Conservation (phyloP, 208 protist genomes). For the Crithidia sp. region DNA sequence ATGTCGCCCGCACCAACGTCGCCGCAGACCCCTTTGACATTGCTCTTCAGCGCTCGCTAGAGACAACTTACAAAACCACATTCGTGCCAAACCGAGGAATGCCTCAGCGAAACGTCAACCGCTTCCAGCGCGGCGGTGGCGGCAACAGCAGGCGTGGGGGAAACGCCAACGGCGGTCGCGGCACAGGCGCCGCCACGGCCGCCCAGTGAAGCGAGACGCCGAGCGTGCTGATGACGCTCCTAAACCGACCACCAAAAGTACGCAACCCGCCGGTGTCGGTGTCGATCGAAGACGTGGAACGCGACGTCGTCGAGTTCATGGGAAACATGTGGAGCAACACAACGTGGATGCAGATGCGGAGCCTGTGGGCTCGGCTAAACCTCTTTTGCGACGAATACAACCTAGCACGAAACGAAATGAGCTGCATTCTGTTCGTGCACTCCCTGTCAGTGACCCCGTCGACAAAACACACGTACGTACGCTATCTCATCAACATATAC, state of each 20-base stretch:
- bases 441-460: neutral
- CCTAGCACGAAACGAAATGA: neutral
- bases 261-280: neutral
- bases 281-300: neutral
- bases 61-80: neutral
- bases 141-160: neutral
- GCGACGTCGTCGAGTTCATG: slow-evolving; percentile 2
- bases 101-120: neutral
- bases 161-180: neutral
- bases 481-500: slow-evolving; percentile 23
- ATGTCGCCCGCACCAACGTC: neutral
- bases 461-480: slow-evolving; percentile 20
- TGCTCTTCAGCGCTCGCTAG: neutral
- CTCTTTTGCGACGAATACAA: slow-evolving; percentile 3
- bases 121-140: neutral
- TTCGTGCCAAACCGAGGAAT: neutral
- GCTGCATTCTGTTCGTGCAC: slow-evolving; percentile 10
- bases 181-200: neutral
- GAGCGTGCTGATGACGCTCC: neutral
- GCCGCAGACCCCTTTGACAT: neutral
- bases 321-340: slow-evolving; percentile 6
- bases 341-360: slow-evolving; percentile 15
- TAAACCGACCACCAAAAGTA: neutral
- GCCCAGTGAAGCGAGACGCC: neutral
- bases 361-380: slow-evolving; percentile 11